Evolutionary conservation across 1,284 basidiomycete species (phyloP), one percentile per base, ranked within the genome.

Genomic region (Sanguinoderma infundibulare): DNA sequence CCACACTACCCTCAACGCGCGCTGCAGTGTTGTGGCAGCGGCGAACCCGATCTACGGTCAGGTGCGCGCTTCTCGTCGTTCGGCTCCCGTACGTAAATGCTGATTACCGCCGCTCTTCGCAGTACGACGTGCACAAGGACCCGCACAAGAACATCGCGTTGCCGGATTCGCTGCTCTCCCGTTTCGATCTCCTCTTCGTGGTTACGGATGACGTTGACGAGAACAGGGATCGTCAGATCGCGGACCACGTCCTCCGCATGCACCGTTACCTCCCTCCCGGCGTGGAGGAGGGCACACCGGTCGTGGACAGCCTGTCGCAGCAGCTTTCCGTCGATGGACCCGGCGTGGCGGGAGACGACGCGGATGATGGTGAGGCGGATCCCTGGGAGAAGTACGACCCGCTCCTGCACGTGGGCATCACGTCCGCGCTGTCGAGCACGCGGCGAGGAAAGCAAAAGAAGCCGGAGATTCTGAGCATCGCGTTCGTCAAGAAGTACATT

Each of bases 71-170:
- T 14, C n/a, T 42, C 15, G 10, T 53, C 20, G 24, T 9, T 47
- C 5, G 24, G 7, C 10, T 5, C 15, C n/a, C 22, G 26, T 51
- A 38, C n/a, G 20, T 15, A 15, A 26, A 24, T 5, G 15, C 49
- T 57, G 22, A 56, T 40, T 22, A 30, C 22, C 28, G n/a, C 30
- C 42, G 47, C 58, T 59, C n/a, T 56, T 59, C 65, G n/a, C 72
- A 98, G 93, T 99, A 99, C 76, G 98, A 99, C 77, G 94, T 99
- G 24, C 97, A 99, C 82, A 99, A 99, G 79, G 98, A 99, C 76
- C 98, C 98, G 20, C 96, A 98, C 79, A 92, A 92, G 79, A 99
- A 99, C 74, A 99, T 99, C 70, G 98, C 97, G 3, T 87, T 99
- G 1, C 98, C 98, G 3, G 98, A 99, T 77, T 99, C 98, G 35